Evolutionary conservation across 108 stramenopile genomes (phyloP).

Genomic region (Skeletonema grethae): DNA sequence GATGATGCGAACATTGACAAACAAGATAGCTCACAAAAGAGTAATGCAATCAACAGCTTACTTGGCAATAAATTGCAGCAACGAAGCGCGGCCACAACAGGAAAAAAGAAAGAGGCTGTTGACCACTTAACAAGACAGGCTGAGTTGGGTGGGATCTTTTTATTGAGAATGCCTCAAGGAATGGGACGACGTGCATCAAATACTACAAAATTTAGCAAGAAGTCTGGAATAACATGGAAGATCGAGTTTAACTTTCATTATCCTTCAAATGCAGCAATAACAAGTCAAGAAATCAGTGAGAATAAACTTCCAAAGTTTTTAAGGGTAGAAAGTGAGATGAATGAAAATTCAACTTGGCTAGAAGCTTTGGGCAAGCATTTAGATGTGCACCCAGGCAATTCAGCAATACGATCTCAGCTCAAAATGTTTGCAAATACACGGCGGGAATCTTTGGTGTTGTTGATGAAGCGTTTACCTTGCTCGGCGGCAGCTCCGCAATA

Average conservation of each 20-base stretch:
- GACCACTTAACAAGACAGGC: slow-evolving; percentile 62
- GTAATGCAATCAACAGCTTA: slow-evolving; percentile 13
- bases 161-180: slow-evolving; percentile 70
- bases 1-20: neutral
- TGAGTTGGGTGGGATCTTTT: slow-evolving; percentile 48
- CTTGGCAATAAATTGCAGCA: slow-evolving; percentile 11
- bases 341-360: slow-evolving; percentile 21
- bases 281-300: neutral
- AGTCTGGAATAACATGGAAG: slow-evolving; percentile 48
- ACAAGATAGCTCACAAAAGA: slow-evolving; percentile 12
- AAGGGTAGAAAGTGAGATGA: slow-evolving; percentile 29
- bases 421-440: slow-evolving; percentile 32
- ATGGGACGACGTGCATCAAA: slow-evolving; percentile 71
- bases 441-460: slow-evolving; percentile 26
- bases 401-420: slow-evolving; percentile 33
- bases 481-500: slow-evolving; percentile 59
- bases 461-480: slow-evolving; percentile 63
- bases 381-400: slow-evolving; percentile 38
- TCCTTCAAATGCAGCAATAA: neutral
- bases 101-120: slow-evolving; percentile 18
- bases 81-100: neutral
- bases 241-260: slow-evolving; percentile 39
- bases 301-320: slow-evolving; percentile 19
- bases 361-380: slow-evolving; percentile 42
- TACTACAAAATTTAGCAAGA: slow-evolving; percentile 53